Conservation (phyloP, 2,329 filamentous ascomycete species). For the Xylaria sp. region DNA sequence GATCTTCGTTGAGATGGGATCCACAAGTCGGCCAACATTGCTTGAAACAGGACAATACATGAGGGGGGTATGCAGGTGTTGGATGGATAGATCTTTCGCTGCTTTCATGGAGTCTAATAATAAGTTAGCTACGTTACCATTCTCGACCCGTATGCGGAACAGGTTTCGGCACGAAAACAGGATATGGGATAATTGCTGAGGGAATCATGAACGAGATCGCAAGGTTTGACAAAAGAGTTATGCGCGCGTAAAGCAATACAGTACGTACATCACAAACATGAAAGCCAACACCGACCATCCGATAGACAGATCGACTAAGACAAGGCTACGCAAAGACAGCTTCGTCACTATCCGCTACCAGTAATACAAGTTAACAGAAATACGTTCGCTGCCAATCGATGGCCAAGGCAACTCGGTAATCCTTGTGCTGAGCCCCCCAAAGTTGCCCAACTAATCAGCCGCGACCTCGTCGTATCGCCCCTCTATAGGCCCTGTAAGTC, state of each 20-base stretch:
- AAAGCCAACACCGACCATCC: slow-evolving; percentile 14
- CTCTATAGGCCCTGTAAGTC: slow-evolving; percentile 17
- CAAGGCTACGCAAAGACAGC: slow-evolving; percentile 24
- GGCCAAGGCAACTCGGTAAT: slow-evolving; percentile 30
- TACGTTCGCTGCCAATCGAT: slow-evolving; percentile 25
- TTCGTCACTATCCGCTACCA: slow-evolving; percentile 15
- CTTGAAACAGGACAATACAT: slow-evolving; percentile 52
- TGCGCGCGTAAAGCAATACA: slow-evolving; percentile 1
- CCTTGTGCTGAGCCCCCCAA: slow-evolving; percentile 37
- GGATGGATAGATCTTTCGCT: slow-evolving; percentile 22
- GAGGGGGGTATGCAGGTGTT: slow-evolving; percentile 32
- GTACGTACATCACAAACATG: slow-evolving; percentile 1
- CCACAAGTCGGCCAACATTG: slow-evolving; percentile 52
- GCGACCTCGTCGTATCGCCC: slow-evolving; percentile 36
- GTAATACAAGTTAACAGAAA: slow-evolving; percentile 14
- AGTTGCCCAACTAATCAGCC: slow-evolving; percentile 43
- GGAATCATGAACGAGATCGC: slow-evolving; percentile 10
- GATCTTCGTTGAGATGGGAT: slow-evolving; percentile 53
- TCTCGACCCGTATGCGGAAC: slow-evolving; percentile 12
- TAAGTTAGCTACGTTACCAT: slow-evolving; percentile 28
- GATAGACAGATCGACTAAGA: slow-evolving; percentile 21
- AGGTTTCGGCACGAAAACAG: slow-evolving; percentile 26
- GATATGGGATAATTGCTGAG: background rate
- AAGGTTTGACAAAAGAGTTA: slow-evolving; percentile 2
- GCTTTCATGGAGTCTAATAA: slow-evolving; percentile 30